Base-by-base conservation (phyloP, 2,329 filamentous ascomycete genomes). In the Fulvia fulva region DNA sequence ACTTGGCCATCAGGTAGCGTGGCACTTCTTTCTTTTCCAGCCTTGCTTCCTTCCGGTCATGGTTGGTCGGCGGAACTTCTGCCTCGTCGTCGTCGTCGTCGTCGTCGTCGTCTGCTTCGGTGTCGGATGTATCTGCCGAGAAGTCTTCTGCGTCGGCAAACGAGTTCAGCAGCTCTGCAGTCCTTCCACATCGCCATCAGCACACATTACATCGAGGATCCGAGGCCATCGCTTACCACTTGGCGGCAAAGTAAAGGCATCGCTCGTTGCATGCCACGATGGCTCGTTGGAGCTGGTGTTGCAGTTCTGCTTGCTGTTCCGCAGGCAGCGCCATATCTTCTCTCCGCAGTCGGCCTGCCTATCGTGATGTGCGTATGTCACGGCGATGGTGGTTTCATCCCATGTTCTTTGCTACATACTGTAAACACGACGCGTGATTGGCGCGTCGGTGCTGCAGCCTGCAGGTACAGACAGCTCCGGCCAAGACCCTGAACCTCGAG, bases 231-330 rank as follows among this genome's bases (percentile, higher is more conserved):
- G 69, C 37, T 14, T 70, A 96, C 94, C 94, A 99, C 85, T 97
- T 97, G 26, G 94, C 88, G 6, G 93, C 94, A 69, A 97, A 92
- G 71, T 97, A 97, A 12, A 99, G 83, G 74, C 94, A 96, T 73
- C 94, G 82, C 73, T 99, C 94, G 1, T 91, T 96, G 77, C 92
- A 97, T 71, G 91, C 91, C 23, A 94, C 82, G 2, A 94, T 87
- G 28, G 93, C 91, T 69, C 91, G 88, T 73, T 96, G 90, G 45
- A 97, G 81, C 32, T 90, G 85, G 37, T 81, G 82, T 69, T 88
- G 85, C 60, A 95, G 79, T 70, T 91, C 87, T 52, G 75, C 73
- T 58, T 73, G 71, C 49, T 81, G 77, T 53, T 74, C 72, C 55
- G 63, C 66, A 28, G 77, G 75, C 23, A 81, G 68, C 12, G 50